Base-by-base conservation (phyloP, 2,329 filamentous ascomycete genomes). In the Hypoxylon sp. region DNA sequence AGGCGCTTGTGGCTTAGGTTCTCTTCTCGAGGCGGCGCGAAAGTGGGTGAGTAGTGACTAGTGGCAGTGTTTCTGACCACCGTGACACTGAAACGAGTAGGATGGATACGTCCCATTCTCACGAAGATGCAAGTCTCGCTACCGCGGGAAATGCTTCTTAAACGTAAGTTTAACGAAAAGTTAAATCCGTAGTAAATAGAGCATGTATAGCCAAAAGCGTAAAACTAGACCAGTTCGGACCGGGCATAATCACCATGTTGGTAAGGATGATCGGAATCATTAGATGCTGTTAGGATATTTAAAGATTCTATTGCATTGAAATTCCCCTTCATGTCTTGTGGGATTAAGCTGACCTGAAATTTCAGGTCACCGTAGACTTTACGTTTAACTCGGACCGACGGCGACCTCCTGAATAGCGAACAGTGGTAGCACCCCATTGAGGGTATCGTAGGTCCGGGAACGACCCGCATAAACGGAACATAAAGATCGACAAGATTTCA, bases 361-460 rank as follows among this genome's bases (percentile, higher is more conserved):
- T 8, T 14, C 4, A 19, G 27, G n/a, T 16, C 16, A 9, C 37
- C 14, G 12, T 34, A 14, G 14, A 41, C 9, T 39, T 21, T 16
- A 37, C 29, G 37, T 16, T 43, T 11, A 41, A 12, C n/a, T 47
- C 8, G 14, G 45, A 32, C 16, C 30, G 46, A 46, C 46, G 45
- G 30, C 14, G 23, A 60, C 21, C 48, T 27, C 29, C n/a, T 52
- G 29, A n/a, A 51, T 19, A 12, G 21, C n/a, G 29, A 41, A 14
- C 30, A 27, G 37, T 25, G 29, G 27, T 19, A 46, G 41, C 14
- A 32, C 29, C 11, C 7, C 41, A 48, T 32, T 12, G 19, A 25
- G 1, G 29, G 4, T 30, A 32, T 19, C 41, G 5, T 39, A 50
- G 45, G 12, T 14, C 41, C n/a, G 12, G 9, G 23, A 23, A 37